Base-by-base conservation (phyloP, 176 grass and related monocot species). In the Eragrostis curvula region DNA sequence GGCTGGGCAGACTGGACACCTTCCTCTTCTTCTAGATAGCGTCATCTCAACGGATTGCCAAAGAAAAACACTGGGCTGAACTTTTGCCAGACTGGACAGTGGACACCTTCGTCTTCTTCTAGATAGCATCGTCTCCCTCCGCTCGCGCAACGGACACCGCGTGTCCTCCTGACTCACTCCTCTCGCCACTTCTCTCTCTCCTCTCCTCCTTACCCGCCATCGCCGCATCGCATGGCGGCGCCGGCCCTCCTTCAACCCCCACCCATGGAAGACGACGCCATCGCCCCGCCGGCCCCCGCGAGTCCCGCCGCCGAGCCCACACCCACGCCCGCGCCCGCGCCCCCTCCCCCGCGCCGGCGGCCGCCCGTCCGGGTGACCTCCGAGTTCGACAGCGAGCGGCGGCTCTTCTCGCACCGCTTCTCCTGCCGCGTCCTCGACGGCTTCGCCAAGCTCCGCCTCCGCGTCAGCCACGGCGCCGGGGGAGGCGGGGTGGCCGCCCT, bases 371-470 rank as follows among this genome's bases (percentile, higher is more conserved):
- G 89, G 15, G 85, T 91, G 56, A 91, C 89, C 48, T 91, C 89
- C 41, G 89, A 88, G 71, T 91, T 91, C 58, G 85, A 88, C 85
- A 67, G 85, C 77, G 81, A 85, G 48, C 40, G 28, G 36, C 71
- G 72, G 28, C 77, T 77, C 63, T 85, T 91, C 49, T 91, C 81
- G 45, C 89, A 91, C 66, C 81, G 85, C 71, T 23, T 91, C 66
- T 91, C 89, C 47, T 91, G 81, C 85, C 80, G 85, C 65, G 25
- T 91, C 27, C 71, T 88, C n/a, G 77, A 85, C 65, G 85, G 85
- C 39, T 13, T 91, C 71, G 81, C 85, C 14, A 91, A 91, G 89
- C 62, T 91, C 70, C 81, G 81, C 2, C 66, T 91, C 66, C 77
- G 81, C 48, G 7, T 88, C 7, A 59, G 84, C 71, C 85, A 91